Base-by-base conservation (phyloP, 225 moss, liverwort and hornwort genomes). In the Asterella californica region DNA sequence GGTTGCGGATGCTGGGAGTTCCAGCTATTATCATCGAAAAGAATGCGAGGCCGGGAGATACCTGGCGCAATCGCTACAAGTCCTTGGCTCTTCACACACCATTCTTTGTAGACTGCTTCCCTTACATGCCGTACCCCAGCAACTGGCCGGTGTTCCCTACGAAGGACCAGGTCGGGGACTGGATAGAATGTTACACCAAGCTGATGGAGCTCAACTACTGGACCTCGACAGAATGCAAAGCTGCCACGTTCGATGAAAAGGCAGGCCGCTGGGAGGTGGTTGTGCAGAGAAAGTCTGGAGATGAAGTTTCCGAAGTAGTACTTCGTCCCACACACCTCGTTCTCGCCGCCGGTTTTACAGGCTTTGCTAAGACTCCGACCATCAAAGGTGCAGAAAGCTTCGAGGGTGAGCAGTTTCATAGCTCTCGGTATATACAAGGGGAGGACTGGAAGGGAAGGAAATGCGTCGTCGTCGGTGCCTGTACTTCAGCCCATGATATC, bases 121-220 rank as follows among this genome's bases (percentile, higher is more conserved):
- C 64, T n/a, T 81, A 81, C 36, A 15, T 66, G 36, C 66, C 63
- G 15, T 76, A 62, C 50, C 81, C 81, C 64, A 68, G 52, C 63
- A 61, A 63, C 61, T 76, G 75, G 81, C 75, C 81, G 9, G 5
- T 76, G 33, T 49, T 81, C 1, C 29, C 81, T 15, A 29, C 47
- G 9, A 81, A 81, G 81, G 75, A 75, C 24, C 46, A 63, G 21
- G 0, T 81, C 19, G 65, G 57, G 45, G 64, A 81, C 50, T 81
- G 64, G 75, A 52, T 80, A 4, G 80, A 81, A 50, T 45, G 46
- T 30, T 81, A 81, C 64, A 49, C 50, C 45, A 81, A 76, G 15
- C 14, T 81, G 18, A 81, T 81, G 81, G 75, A 64, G 24, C 81
- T 81, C 73, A 48, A 75, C 45, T 68, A 63, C 45, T 81, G 81